phyloP scores from a whole-genome alignment of 2,329 filamentous ascomycete species.

The Zymoseptoria crescenta region DNA sequence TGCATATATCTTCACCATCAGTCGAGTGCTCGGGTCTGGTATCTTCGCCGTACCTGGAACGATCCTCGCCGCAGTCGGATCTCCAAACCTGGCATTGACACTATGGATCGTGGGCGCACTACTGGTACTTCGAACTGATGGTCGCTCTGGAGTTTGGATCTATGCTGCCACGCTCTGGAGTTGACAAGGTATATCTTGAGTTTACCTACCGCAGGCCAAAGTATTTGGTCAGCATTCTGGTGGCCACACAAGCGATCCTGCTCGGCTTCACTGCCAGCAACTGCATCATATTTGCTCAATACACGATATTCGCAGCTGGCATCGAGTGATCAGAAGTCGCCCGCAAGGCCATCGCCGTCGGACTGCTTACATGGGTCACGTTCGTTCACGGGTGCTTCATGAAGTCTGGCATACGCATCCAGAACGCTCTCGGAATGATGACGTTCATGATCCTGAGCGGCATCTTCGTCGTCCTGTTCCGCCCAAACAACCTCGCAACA shows the following conservation, averaged over 20 bases:
- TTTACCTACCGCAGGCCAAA: constrained; percentile 57
- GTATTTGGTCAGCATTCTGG: constrained; percentile 56
- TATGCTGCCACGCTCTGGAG: constrained; percentile 63
- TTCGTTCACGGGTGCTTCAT: constrained; percentile 33
- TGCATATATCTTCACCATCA: constrained; percentile 53
- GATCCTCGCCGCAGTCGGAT: constrained; percentile 59
- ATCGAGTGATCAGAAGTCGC: constrained; percentile 49
- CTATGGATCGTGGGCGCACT: constrained; percentile 58
- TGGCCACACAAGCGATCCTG: constrained; percentile 56
- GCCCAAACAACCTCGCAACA: background rate
- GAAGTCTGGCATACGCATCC: constrained; percentile 30
- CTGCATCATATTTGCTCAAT: constrained; percentile 34
- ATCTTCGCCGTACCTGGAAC: constrained; percentile 66
- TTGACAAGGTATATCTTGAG: constrained; percentile 62
- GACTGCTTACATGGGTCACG: constrained; percentile 32
- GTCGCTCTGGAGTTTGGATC: constrained; percentile 61
- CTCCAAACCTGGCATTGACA: constrained; percentile 53
- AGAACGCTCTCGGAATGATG: constrained; percentile 32
- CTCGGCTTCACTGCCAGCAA: constrained; percentile 63
- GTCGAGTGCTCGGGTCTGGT: constrained; percentile 60
- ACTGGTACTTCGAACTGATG: constrained; percentile 46
- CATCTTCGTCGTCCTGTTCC: constrained; percentile 29
- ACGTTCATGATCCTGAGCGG: constrained; percentile 35
- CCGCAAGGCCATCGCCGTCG: constrained; percentile 45
- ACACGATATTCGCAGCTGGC: constrained; percentile 40